Conservation (phyloP, 805 yeast genomes). For the Lipomyces starkeyi region DNA sequence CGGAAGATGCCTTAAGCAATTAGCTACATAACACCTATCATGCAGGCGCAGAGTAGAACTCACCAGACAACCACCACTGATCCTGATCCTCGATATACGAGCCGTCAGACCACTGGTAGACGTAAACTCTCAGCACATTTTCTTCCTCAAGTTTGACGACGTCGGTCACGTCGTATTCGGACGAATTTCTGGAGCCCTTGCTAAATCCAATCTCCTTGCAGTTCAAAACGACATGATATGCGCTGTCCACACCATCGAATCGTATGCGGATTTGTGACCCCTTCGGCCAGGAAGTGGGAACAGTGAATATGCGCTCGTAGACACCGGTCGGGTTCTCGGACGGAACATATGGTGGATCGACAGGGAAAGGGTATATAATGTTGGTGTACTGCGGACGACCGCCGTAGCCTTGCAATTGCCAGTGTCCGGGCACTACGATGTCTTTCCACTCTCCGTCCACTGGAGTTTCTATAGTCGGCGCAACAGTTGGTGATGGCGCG, state of each 20-base stretch:
- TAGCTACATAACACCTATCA: not conserved
- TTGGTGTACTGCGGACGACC: no score
- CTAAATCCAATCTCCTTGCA: slow-evolving; percentile 46
- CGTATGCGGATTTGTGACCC: slow-evolving; percentile 41
- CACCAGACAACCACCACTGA: slow-evolving; percentile 51
- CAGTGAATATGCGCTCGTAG: slow-evolving; percentile 43
- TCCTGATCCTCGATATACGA: slow-evolving; percentile 50
- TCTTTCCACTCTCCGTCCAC: slow-evolving; percentile 28
- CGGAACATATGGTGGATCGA: no score
- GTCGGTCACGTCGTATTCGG: slow-evolving; percentile 45
- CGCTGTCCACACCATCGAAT: slow-evolving; percentile 50
- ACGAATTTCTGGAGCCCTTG: slow-evolving; percentile 46
- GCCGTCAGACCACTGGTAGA: slow-evolving; percentile 48
- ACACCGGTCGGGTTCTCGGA: slow-evolving; percentile 50
- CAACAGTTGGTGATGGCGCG: slow-evolving; percentile 28
- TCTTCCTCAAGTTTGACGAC: slow-evolving; percentile 23
- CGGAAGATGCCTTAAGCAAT: slow-evolving; percentile 43
- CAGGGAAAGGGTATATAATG: no score
- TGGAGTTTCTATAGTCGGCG: slow-evolving; percentile 16
- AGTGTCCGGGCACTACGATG: slow-evolving; percentile 48
- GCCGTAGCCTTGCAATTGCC: slow-evolving; percentile 51
- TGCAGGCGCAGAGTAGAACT: not conserved
- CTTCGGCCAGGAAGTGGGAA: slow-evolving; percentile 36
- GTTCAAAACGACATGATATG: slow-evolving; percentile 47
- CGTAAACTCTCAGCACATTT: slow-evolving; percentile 33